These are phyloP conservation scores for Psidium friedrichsthalianum DNA, from an alignment of 345 rosid genomes.

Conservation along the genomic window DNA sequence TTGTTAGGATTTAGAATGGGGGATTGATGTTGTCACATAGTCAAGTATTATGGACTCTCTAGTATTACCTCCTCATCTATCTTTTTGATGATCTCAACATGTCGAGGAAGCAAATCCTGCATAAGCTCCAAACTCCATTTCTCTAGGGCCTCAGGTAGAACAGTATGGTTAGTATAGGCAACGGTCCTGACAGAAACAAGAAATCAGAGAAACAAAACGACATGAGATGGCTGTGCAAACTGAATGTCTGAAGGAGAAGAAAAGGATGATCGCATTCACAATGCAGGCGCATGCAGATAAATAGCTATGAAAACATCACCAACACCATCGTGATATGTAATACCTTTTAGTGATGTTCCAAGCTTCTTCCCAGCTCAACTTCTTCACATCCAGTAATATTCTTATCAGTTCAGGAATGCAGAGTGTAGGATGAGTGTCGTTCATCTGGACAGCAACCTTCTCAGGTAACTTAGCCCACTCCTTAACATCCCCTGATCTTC, in stretches of 20 bases:
- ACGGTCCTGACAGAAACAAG: slow-evolving; percentile 22
- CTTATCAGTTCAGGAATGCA: slow-evolving; percentile 44
- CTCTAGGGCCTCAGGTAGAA: slow-evolving; percentile 47
- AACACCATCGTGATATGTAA: background rate
- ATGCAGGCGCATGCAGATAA: background rate
- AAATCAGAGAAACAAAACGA: background rate
- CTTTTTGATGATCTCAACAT: slow-evolving; percentile 35
- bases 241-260: background rate
- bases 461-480: slow-evolving; percentile 35
- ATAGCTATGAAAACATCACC: background rate
- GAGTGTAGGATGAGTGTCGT: slow-evolving; percentile 45
- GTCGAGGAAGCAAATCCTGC: slow-evolving; percentile 41
- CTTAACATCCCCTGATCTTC: slow-evolving; percentile 18
- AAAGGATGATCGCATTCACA: background rate
- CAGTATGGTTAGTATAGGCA: slow-evolving; percentile 43
- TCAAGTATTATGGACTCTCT: background rate
- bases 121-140: slow-evolving; percentile 42
- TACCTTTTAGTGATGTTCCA: slow-evolving; percentile 38
- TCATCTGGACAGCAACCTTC: slow-evolving; percentile 45
- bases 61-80: slow-evolving; percentile 34
- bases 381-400: slow-evolving; percentile 33
- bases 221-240: background rate
- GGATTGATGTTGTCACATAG: background rate
- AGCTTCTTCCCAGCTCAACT: slow-evolving; percentile 41
- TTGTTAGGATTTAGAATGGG: background rate